A percentile compares a stretch with the other conserved stretches of the same genome.
Conservation (phyloP, 192 early-diverging fungal species). For the Globomyces pollinis-pini region DNA sequence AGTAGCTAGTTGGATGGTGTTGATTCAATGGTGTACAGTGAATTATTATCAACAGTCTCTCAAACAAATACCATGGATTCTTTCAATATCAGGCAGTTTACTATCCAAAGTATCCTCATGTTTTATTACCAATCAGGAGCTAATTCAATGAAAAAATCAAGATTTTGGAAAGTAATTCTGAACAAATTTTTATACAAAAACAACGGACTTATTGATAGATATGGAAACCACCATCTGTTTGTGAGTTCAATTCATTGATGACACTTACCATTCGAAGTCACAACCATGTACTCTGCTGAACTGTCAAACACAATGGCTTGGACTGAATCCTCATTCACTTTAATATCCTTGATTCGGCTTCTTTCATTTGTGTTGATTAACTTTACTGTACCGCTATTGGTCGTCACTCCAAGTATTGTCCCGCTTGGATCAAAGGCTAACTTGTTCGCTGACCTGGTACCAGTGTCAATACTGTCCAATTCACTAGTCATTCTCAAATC, state of each 20-base stretch:
- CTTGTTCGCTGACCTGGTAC: slow-evolving; percentile 39
- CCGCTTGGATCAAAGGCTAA: slow-evolving; percentile 42
- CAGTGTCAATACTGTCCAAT: slow-evolving; percentile 19
- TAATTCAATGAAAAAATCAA: no score
- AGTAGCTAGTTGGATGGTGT: no score
- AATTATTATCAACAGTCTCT: no score
- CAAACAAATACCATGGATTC: no score
- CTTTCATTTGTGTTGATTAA: slow-evolving; percentile 11
- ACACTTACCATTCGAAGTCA: slow-evolving; percentile 29
- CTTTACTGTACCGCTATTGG: slow-evolving; percentile 37
- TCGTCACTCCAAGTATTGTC: slow-evolving; percentile 29
- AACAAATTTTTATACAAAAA: not conserved
- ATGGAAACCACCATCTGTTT: slow-evolving; percentile 19
- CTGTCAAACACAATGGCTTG: slow-evolving; percentile 39
- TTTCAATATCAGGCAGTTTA: no score
- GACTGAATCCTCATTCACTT: slow-evolving; percentile 26
- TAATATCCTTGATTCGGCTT: not conserved
- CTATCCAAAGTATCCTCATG: no score
- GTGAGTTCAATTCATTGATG: no score
- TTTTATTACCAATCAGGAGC: no score
- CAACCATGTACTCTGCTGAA: slow-evolving; percentile 37
- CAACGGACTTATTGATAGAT: slow-evolving; percentile 16
- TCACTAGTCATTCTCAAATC: slow-evolving; percentile 42
- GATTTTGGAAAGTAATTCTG: not conserved
- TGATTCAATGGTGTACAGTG: no score